These are phyloP conservation scores for Neurospora sp. DNA, from an alignment of 495 filamentous ascomycete genomes.

Conservation along the genomic window DNA sequence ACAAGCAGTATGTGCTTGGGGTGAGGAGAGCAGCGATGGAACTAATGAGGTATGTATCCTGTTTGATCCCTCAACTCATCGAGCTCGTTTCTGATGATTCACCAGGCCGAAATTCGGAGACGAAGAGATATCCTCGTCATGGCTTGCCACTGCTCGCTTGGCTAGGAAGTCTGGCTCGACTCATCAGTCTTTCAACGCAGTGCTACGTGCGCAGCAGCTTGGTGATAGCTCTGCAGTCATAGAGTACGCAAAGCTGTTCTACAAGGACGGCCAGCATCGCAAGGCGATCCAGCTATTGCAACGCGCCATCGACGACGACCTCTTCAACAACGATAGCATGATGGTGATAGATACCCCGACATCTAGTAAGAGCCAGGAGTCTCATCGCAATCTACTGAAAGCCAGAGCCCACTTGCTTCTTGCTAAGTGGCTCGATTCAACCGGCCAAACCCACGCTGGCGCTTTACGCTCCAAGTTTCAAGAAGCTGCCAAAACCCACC, in stretches of 20 bases:
- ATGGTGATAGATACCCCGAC: conserved; percentile 34
- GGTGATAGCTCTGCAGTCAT: conserved; percentile 78
- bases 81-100: conserved; percentile 19
- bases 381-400: conserved; percentile 43
- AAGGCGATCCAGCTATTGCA: conserved; percentile 89
- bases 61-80: conserved; percentile 17
- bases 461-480: conserved; percentile 71
- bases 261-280: conserved; percentile 86
- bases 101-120: conserved; percentile 40
- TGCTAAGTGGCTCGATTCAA: conserved; percentile 92
- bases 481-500: conserved; percentile 49
- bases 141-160: conserved; percentile 77
- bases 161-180: conserved; percentile 75
- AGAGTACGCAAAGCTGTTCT: conserved; percentile 86
- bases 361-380: conserved; percentile 30
- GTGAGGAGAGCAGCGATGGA: conserved; percentile 80
- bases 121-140: conserved; percentile 67
- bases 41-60: conserved; percentile 43
- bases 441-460: conserved; percentile 77
- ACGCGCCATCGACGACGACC: conserved; percentile 67
- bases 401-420: conserved; percentile 70
- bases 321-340: conserved; percentile 36
- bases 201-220: conserved; percentile 75
- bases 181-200: conserved; percentile 83
- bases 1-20: conserved; percentile 92